These are phyloP conservation scores for Penicillium paneum DNA, from an alignment of 2,329 filamentous ascomycete species.

Conservation along the genomic window DNA sequence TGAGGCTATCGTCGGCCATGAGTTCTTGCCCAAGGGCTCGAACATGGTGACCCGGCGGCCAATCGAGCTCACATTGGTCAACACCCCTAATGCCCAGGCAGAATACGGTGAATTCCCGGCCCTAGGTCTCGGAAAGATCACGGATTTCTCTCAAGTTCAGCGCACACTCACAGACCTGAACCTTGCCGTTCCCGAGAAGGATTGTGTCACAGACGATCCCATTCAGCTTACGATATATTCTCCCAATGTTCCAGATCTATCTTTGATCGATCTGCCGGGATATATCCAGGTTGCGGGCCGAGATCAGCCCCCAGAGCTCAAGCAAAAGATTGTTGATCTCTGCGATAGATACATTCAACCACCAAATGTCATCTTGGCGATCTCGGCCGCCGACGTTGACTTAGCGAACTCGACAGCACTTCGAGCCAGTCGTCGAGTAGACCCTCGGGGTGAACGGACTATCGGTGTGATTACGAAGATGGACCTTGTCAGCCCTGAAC, in stretches of 20 bases:
- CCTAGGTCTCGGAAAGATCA: conserved; percentile 81
- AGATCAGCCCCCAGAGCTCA: conserved; percentile 85
- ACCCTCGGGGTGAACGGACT: conserved; percentile 89
- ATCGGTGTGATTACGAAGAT: conserved; percentile 99
- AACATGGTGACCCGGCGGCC: conserved; percentile 98
- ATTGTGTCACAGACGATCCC: conserved; percentile 94
- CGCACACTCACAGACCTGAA: conserved; percentile 93
- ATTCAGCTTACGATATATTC: conserved; percentile 96
- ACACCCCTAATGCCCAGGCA: conserved; percentile 78
- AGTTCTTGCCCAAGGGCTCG: conserved; percentile 94
- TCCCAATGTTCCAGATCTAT: conserved; percentile 90
- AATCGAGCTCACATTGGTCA: conserved; percentile 93
- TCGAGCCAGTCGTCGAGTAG: conserved; percentile 82
- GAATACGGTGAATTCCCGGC: conserved; percentile 98
- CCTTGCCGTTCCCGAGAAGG: conserved; percentile 79
- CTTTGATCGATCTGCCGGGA: conserved; percentile 90
- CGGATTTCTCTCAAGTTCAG: conserved; percentile 80
- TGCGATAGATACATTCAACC: conserved; percentile 98
- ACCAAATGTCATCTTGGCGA: conserved; percentile 93
- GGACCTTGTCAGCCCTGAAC: conserved; percentile 84
- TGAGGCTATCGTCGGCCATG: conserved; percentile 94
- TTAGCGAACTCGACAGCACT: conserved; percentile 93
- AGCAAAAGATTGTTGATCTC: conserved; percentile 91
- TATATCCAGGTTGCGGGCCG: conserved; percentile 95
- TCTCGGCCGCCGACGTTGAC: conserved; percentile 96